phyloP scores from a whole-genome alignment of 140 eudicot genomes.

The Erigeron philadelphicus region DNA sequence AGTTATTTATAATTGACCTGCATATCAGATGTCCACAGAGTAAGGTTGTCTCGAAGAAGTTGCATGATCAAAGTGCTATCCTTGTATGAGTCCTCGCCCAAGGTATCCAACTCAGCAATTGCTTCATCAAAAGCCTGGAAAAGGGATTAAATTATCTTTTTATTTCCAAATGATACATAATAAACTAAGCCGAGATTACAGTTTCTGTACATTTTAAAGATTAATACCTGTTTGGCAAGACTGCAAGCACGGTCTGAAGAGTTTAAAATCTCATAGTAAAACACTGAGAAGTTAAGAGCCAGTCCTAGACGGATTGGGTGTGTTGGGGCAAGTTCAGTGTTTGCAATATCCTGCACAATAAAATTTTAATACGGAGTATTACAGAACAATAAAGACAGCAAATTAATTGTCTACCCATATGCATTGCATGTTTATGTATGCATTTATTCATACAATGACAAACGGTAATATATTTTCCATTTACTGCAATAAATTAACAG shows the following conservation, averaged over 20 bases:
- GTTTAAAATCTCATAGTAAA: slow-evolving; percentile 64
- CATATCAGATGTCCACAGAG: slow-evolving; percentile 86
- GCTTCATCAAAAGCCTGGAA: slow-evolving; percentile 78
- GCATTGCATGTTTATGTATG: no score
- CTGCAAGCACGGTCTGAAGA: slow-evolving; percentile 59
- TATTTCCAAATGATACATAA: background rate
- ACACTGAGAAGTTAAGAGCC: slow-evolving; percentile 74
- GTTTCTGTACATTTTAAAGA: background rate
- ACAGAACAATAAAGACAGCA: no score
- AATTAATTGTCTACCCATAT: no score
- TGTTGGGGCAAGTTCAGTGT: slow-evolving; percentile 66
- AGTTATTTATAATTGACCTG: slow-evolving; percentile 35
- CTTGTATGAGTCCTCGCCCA: slow-evolving; percentile 85
- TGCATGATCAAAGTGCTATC: slow-evolving; percentile 92
- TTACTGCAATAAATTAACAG: background rate
- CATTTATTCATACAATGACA: background rate
- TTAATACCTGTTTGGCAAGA: slow-evolving; percentile 59
- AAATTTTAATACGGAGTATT: background rate
- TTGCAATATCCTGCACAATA: slow-evolving; percentile 63
- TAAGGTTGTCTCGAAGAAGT: slow-evolving; percentile 78
- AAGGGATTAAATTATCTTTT: background rate
- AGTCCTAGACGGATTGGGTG: slow-evolving; percentile 76
- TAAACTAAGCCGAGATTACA: background rate
- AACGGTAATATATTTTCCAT: background rate
- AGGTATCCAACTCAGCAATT: slow-evolving; percentile 74